Evolutionary conservation across 1,139 yeast genomes (phyloP).

Genomic region (Kodamaea suecica): DNA sequence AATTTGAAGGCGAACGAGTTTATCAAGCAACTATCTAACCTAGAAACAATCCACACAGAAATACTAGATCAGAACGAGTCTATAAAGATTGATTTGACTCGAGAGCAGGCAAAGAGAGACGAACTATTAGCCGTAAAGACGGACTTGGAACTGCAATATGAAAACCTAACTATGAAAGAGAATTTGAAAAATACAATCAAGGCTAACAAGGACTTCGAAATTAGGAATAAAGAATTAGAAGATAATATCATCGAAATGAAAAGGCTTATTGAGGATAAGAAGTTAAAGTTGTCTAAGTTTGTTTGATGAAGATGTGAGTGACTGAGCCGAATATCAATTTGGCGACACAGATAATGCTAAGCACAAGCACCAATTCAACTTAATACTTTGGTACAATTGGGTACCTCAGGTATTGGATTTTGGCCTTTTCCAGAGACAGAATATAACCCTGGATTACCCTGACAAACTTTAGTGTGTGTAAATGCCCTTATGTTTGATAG

Average conservation of each 20-base stretch:
- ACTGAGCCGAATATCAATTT: too few species aligned
- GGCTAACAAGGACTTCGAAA: constrained; percentile 43
- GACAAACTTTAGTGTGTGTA: too few species aligned
- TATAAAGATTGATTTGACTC: constrained; percentile 24
- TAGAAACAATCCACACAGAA: constrained; percentile 39
- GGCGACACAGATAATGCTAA: too few species aligned
- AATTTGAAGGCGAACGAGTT: constrained; percentile 26
- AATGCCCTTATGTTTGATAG: too few species aligned
- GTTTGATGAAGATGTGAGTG: neutral
- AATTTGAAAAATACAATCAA: constrained; percentile 44
- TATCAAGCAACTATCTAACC: constrained; percentile 29
- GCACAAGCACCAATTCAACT: too few species aligned
- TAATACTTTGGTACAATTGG: too few species aligned
- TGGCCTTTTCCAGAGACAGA: too few species aligned
- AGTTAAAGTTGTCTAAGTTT: constrained; percentile 10
- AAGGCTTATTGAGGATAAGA: constrained; percentile 16
- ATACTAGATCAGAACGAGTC: constrained; percentile 37
- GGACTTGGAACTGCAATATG: constrained; percentile 30
- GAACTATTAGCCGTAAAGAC: constrained; percentile 18
- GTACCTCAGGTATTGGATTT: too few species aligned
- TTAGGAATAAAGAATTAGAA: constrained; percentile 37
- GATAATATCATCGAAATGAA: constrained; percentile 27
- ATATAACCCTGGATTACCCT: too few species aligned
- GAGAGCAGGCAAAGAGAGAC: constrained; percentile 22
- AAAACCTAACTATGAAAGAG: constrained; percentile 44